These are phyloP conservation scores for Botrytis paeoniae DNA, from an alignment of 2,329 filamentous ascomycete species.

Conservation along the genomic window DNA sequence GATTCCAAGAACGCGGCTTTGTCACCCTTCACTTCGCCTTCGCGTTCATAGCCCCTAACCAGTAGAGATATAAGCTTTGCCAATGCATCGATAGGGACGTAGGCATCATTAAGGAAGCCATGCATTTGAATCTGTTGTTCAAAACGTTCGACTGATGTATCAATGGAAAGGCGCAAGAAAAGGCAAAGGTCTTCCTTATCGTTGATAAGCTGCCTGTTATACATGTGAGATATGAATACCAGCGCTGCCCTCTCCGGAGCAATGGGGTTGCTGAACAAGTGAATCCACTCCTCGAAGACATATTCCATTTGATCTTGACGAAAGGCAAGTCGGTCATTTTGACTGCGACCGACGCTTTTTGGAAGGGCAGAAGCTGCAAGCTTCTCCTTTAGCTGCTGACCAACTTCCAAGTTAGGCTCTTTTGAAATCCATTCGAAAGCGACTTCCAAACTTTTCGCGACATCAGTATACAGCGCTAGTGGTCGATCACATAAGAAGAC, in stretches of 20 bases:
- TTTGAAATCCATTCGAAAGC: slow-evolving; percentile 79
- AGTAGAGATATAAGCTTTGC: slow-evolving; percentile 76
- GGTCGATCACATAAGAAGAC: slow-evolving; percentile 76
- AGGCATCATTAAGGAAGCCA: slow-evolving; percentile 56
- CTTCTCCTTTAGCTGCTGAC: slow-evolving; percentile 68
- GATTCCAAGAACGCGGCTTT: slow-evolving; percentile 74
- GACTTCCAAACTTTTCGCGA: slow-evolving; percentile 76
- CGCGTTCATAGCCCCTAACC: slow-evolving; percentile 64
- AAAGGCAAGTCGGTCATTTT: slow-evolving; percentile 54
- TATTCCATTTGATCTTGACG: slow-evolving; percentile 88
- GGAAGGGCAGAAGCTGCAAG: slow-evolving; percentile 53
- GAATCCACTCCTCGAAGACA: slow-evolving; percentile 92
- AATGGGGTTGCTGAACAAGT: slow-evolving; percentile 73
- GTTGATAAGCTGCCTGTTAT: slow-evolving; percentile 68
- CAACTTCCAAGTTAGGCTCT: slow-evolving; percentile 62
- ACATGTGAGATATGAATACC: slow-evolving; percentile 82
- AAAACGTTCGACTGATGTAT: slow-evolving; percentile 73
- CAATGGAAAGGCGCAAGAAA: slow-evolving; percentile 79
- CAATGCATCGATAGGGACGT: slow-evolving; percentile 70
- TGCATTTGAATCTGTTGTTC: slow-evolving; percentile 64
- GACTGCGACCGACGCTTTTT: slow-evolving; percentile 51
- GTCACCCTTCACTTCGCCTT: slow-evolving; percentile 55
- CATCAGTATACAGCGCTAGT: slow-evolving; percentile 78
- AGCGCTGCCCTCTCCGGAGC: slow-evolving; percentile 68
- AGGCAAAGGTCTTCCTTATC: slow-evolving; percentile 72